These are phyloP conservation scores for Eremomyces bilateralis DNA, from an alignment of 495 filamentous ascomycete genomes.

Conservation along the genomic window DNA sequence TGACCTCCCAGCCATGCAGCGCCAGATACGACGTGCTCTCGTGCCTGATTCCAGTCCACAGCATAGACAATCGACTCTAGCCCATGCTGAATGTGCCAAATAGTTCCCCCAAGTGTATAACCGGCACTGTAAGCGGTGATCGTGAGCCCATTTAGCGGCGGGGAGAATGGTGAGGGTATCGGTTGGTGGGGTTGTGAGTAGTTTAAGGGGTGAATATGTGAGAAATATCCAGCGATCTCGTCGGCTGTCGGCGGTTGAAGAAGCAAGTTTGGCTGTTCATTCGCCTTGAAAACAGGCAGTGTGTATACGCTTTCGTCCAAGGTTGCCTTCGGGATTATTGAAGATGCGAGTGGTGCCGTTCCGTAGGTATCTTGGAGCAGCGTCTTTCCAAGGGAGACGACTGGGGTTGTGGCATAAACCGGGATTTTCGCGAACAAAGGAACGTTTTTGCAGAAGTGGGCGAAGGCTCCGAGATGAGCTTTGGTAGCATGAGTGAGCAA, in stretches of 20 bases:
- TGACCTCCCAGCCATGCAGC: conserved; percentile 81
- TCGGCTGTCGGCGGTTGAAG: conserved; percentile 61
- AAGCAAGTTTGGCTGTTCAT: conserved; percentile 31
- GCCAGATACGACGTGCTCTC: conserved; percentile 80
- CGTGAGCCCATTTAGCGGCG: conserved; percentile 74
- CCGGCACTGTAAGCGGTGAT: conserved; percentile 95
- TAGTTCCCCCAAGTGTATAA: conserved; percentile 85
- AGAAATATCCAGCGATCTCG: conserved; percentile 83
- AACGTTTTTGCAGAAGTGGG: conserved; percentile 91
- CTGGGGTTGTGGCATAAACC: conserved; percentile 85
- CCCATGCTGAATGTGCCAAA: conserved; percentile 97
- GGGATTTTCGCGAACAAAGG: conserved; percentile 81
- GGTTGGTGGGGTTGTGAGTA: conserved; percentile 93
- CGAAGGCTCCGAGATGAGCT: conserved; percentile 77
- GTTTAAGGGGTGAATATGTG: conserved; percentile 79
- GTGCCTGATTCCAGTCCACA: conserved; percentile 88
- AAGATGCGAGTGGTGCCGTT: conserved; percentile 68
- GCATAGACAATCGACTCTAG: conserved; percentile 95
- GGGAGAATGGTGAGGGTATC: conserved; percentile 62
- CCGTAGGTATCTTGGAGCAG: conserved; percentile 82
- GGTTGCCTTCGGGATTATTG: conserved; percentile 45
- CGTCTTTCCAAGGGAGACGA: conserved; percentile 80
- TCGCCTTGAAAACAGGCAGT: conserved; percentile 11
- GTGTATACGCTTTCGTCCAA: conserved; percentile 42
- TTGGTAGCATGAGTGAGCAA: conserved; percentile 87